Conservation (phyloP, 257 asterid genomes). For the Fraxinus excelsior region DNA sequence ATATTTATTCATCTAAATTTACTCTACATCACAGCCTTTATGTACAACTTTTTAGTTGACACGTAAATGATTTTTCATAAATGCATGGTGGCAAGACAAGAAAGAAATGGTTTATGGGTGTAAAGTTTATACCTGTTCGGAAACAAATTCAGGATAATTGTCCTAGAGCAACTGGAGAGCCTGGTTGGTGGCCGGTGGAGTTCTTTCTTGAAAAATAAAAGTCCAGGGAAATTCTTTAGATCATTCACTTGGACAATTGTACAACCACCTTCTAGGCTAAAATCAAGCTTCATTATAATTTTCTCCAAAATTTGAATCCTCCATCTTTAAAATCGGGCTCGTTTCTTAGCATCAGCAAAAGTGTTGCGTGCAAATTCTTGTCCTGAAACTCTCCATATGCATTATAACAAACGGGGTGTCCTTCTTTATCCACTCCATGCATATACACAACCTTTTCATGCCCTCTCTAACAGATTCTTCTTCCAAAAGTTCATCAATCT, state of each 20-base stretch:
- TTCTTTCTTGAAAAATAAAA: conserved; percentile 48
- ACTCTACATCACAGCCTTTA: too few relatives aligned
- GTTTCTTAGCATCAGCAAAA: conserved; percentile 43
- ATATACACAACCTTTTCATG: conserved; percentile 48
- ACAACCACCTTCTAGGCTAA: conserved; percentile 45
- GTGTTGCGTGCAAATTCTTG: conserved; percentile 46
- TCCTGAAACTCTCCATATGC: conserved; percentile 50
- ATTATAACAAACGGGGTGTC: conserved; percentile 47
- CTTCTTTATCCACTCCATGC: conserved; percentile 50
- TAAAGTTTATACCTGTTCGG: conserved; percentile 38
- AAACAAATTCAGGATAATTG: conserved; percentile 57
- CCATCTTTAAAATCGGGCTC: conserved; percentile 40
- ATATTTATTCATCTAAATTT: neutral
- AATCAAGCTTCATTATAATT: conserved; percentile 46
- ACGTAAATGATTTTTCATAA: too few relatives aligned
- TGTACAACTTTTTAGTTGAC: too few relatives aligned
- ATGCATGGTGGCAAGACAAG: neutral
- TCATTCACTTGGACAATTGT: conserved; percentile 52
- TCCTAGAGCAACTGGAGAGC: conserved; percentile 50
- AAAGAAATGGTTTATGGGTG: neutral
- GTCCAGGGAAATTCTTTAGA: conserved; percentile 51
- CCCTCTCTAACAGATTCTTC: conserved; percentile 35
- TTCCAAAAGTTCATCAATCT: conserved; percentile 35
- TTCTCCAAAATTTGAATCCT: conserved; percentile 51
- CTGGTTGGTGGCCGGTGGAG: conserved; percentile 46